A percentile compares a stretch with the other conserved stretches of the same genome.
These are phyloP conservation scores for Ochromonadaceae sp. DNA, from an alignment of 352 stramenopile genomes.

Conservation along the genomic window DNA sequence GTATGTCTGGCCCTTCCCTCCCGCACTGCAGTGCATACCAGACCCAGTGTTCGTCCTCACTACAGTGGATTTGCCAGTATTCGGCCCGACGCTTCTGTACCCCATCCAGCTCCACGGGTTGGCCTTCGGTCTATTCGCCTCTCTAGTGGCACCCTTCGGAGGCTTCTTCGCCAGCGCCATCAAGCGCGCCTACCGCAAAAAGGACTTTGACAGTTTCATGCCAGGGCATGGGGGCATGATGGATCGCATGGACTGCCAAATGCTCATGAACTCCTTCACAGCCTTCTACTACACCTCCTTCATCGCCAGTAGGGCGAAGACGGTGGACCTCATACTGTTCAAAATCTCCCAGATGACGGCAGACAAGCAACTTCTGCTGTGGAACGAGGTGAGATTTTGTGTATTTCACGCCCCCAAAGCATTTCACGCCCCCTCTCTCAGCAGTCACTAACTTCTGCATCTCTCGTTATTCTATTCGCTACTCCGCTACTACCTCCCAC, in stretches of 20 bases:
- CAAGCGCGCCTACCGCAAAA: constrained; percentile 95
- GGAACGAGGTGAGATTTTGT: no score
- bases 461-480: no score
- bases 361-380: constrained; percentile 38
- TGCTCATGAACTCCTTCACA: constrained; percentile 82
- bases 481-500: no score
- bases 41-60: background rate
- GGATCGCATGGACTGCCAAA: constrained; percentile 93
- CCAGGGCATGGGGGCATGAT: constrained; percentile 91
- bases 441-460: no score
- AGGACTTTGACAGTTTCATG: constrained; percentile 98
- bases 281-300: constrained; percentile 95
- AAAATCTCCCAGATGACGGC: constrained; percentile 39
- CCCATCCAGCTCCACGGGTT: constrained; percentile 81
- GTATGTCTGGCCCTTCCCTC: background rate
- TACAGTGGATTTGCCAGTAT: constrained; percentile 45
- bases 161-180: constrained; percentile 97
- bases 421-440: no score
- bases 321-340: constrained; percentile 43
- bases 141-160: constrained; percentile 94
- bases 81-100: constrained; percentile 45
- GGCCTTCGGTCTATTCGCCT: constrained; percentile 88
- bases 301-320: constrained; percentile 52
- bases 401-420: no score
- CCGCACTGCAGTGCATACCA: background rate